phyloP scores from a whole-genome alignment of 208 protist species.

The Porcisia deanei region DNA sequence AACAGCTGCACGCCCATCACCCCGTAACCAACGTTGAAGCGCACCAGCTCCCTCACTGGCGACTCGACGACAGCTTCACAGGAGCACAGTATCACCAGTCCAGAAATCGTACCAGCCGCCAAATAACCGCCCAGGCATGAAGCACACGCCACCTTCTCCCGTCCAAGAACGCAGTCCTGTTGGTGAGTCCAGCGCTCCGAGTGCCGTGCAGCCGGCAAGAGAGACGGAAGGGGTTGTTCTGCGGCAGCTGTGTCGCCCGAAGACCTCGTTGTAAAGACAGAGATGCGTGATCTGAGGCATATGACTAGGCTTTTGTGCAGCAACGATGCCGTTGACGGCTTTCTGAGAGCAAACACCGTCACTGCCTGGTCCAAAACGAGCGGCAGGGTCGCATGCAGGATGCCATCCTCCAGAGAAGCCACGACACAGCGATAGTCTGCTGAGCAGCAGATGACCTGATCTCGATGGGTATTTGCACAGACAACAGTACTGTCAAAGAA shows the following conservation, averaged over 20 bases:
- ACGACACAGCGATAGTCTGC: constrained; percentile 66
- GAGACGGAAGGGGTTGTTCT: not conserved
- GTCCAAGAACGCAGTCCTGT: constrained; percentile 7
- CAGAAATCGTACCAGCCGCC: constrained; percentile 64
- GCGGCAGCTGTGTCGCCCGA: not conserved
- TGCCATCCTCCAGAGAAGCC: constrained; percentile 43
- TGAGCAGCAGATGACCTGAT: constrained; percentile 55
- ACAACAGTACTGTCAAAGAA: constrained; percentile 65
- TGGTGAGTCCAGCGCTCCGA: constrained; percentile 16
- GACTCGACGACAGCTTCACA: constrained; percentile 31
- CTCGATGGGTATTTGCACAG: constrained; percentile 42
- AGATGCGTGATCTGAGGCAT: constrained; percentile 18
- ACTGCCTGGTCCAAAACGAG: constrained; percentile 40
- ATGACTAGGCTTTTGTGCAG: not conserved
- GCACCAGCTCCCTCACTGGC: constrained; percentile 53
- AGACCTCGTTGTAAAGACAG: constrained; percentile 28
- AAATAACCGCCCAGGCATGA: constrained; percentile 56
- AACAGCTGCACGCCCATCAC: constrained; percentile 77
- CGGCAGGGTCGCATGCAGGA: constrained; percentile 34
- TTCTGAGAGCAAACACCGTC: constrained; percentile 29
- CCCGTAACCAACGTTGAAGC: constrained; percentile 83
- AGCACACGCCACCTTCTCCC: constrained; percentile 48
- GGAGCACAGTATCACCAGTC: constrained; percentile 67
- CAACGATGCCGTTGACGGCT: not conserved
- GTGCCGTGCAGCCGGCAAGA: not conserved